Conservation (phyloP, 2,329 filamentous ascomycete species). For the Alternaria arbusti region DNA sequence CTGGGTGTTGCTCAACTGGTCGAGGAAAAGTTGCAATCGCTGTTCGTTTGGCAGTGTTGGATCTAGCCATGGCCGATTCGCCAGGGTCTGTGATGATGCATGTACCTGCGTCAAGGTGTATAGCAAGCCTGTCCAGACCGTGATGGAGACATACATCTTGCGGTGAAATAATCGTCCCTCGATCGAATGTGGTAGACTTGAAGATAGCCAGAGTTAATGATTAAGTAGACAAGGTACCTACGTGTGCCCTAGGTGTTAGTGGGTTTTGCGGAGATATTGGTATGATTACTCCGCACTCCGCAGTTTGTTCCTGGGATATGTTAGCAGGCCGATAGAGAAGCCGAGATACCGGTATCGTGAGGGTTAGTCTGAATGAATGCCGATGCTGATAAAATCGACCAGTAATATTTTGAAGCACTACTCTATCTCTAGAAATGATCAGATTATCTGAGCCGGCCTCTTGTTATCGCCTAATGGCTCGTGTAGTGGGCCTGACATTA, state of each 20-base stretch:
- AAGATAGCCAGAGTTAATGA: background rate
- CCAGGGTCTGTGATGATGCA: background rate
- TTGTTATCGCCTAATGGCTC: background rate
- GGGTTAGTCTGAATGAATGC: background rate
- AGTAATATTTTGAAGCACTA: background rate
- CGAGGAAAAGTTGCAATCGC: background rate
- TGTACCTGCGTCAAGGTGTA: background rate
- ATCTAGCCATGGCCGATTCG: background rate
- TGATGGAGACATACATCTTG: background rate
- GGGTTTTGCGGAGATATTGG: background rate
- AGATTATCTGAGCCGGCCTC: background rate
- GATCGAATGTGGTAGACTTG: background rate
- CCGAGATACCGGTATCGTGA: background rate
- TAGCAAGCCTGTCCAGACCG: background rate
- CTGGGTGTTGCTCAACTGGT: conserved; percentile 2
- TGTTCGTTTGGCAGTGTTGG: background rate
- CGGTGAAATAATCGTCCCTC: background rate
- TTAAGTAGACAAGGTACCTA: background rate
- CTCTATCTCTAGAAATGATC: background rate
- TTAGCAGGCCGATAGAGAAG: background rate
- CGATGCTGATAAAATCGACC: background rate
- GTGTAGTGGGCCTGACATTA: background rate
- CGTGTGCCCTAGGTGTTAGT: background rate
- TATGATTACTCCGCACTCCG: background rate
- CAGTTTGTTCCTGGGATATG: background rate